Percentiles rank a stretch among this genome's conserved stretches.
Conservation (phyloP, 495 filamentous ascomycete genomes). For the Sphaerosporella brunnea region DNA sequence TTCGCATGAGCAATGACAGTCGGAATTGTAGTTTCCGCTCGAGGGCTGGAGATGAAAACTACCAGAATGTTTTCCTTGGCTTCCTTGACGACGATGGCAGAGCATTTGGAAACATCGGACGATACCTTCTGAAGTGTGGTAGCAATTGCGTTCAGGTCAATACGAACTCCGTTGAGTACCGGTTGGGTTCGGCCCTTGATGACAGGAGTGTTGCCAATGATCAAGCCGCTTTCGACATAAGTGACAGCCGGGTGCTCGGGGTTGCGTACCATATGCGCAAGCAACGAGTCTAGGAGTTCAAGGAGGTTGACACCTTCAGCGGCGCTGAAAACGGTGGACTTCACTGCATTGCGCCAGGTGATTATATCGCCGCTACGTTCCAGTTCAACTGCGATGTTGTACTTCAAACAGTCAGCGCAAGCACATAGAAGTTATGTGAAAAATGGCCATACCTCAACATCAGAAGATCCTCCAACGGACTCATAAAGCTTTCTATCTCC, state of each 20-base stretch:
- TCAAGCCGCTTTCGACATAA: slow-evolving; percentile 30
- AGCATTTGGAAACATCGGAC: slow-evolving; percentile 5
- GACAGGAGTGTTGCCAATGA: slow-evolving; percentile 17
- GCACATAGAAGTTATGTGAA: background rate
- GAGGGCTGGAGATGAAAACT: slow-evolving; percentile 7
- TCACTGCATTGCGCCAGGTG: slow-evolving; percentile 52
- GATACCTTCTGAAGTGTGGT: slow-evolving; percentile 2
- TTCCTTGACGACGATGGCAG: slow-evolving; percentile 11
- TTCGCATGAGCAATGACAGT: background rate
- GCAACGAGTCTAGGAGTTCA: slow-evolving; percentile 35
- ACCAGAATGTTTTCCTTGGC: slow-evolving; percentile 8
- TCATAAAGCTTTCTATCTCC: slow-evolving; percentile 30
- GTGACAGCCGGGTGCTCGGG: slow-evolving; percentile 34
- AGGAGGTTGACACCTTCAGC: slow-evolving; percentile 33
- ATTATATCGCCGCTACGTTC: slow-evolving; percentile 38
- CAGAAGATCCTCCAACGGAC: slow-evolving; percentile 40
- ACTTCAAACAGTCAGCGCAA: slow-evolving; percentile 24
- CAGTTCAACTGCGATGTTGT: slow-evolving; percentile 64
- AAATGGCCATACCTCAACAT: slow-evolving; percentile 44
- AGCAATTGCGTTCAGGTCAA: slow-evolving; percentile 16
- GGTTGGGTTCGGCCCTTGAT: slow-evolving; percentile 4
- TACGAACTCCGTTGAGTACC: slow-evolving; percentile 16
- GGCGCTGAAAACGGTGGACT: slow-evolving; percentile 34
- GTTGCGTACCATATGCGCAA: slow-evolving; percentile 34
- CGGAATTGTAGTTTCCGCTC: background rate